Evolutionary conservation across 2,329 filamentous ascomycete genomes (phyloP).

Genomic region (Sarocladium brachiariae): DNA sequence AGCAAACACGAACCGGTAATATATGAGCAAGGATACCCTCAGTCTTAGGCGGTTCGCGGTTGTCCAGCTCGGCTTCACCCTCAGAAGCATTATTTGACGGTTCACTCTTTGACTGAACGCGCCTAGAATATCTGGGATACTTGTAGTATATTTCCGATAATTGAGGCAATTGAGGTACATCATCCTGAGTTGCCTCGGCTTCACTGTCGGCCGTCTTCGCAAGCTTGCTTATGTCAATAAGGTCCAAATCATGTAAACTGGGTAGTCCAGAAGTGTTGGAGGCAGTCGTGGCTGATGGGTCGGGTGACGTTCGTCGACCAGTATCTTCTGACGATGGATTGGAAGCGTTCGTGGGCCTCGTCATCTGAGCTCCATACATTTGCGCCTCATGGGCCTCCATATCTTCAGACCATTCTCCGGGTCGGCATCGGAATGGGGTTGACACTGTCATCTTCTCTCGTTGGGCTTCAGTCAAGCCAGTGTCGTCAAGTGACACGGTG

Average conservation of each 20-base stretch:
- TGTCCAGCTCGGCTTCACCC: slow-evolving; percentile 12
- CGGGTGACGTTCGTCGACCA: neutral
- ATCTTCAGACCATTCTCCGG: neutral
- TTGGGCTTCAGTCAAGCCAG: too few relatives aligned
- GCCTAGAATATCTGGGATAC: slow-evolving; percentile 34
- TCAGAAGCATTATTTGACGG: slow-evolving; percentile 18
- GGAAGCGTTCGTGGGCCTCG: neutral
- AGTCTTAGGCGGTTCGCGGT: neutral
- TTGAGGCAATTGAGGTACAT: slow-evolving; percentile 13
- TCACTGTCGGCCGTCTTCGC: neutral
- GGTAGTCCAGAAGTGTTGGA: neutral
- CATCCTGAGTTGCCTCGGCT: neutral
- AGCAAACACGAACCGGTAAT: neutral
- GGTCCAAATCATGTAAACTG: neutral
- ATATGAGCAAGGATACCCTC: neutral
- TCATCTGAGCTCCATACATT: neutral
- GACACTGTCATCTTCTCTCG: neutral
- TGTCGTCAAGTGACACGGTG: neutral
- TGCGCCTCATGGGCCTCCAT: slow-evolving; percentile 1
- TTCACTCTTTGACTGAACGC: slow-evolving; percentile 42
- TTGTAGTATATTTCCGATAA: slow-evolving; percentile 20
- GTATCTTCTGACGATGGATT: neutral
- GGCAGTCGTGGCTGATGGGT: neutral
- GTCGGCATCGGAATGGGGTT: too few relatives aligned
- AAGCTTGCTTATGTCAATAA: neutral